These are phyloP conservation scores for Tylopilus felleus DNA, from an alignment of 768 basidiomycete species.

Conservation along the genomic window DNA sequence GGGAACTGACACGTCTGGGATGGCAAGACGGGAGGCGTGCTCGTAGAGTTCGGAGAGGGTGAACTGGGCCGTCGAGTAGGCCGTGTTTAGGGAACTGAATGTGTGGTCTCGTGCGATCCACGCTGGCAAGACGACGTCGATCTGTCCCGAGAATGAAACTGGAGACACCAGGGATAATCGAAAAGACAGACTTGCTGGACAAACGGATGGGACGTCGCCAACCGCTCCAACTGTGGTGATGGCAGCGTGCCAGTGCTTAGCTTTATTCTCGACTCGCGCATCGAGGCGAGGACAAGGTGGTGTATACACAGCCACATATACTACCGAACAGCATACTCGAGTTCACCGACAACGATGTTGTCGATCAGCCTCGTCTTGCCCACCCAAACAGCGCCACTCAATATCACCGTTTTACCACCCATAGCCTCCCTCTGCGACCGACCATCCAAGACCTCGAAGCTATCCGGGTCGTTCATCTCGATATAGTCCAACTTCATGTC, in stretches of 20 bases:
- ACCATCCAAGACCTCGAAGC: constrained; percentile 60
- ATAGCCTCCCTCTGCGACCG: constrained; percentile 26
- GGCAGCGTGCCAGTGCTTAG: constrained; percentile 21
- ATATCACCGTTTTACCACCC: constrained; percentile 44
- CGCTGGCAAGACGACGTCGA: constrained; percentile 62
- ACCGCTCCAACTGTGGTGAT: constrained; percentile 30
- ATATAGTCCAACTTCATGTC: constrained; percentile 77
- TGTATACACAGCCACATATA: constrained; percentile 21
- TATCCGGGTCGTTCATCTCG: constrained; percentile 79
- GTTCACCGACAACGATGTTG: constrained; percentile 74
- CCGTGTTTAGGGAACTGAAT: constrained; percentile 41
- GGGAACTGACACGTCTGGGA: constrained; percentile 13
- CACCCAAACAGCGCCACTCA: constrained; percentile 87
- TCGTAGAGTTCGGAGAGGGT: constrained; percentile 44
- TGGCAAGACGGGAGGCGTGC: constrained; percentile 28
- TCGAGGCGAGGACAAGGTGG: background rate
- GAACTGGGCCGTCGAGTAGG: constrained; percentile 44
- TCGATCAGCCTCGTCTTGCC: constrained; percentile 90
- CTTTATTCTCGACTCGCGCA: constrained; percentile 17
- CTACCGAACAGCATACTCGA: no score
- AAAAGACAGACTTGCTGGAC: constrained; percentile 45
- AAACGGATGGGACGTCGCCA: constrained; percentile 47
- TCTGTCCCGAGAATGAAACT: constrained; percentile 35
- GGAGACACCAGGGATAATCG: background rate
- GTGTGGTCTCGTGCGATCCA: constrained; percentile 35